Conservation (phyloP, 2,329 filamentous ascomycete genomes). For the Blastomyces emzantsi region DNA sequence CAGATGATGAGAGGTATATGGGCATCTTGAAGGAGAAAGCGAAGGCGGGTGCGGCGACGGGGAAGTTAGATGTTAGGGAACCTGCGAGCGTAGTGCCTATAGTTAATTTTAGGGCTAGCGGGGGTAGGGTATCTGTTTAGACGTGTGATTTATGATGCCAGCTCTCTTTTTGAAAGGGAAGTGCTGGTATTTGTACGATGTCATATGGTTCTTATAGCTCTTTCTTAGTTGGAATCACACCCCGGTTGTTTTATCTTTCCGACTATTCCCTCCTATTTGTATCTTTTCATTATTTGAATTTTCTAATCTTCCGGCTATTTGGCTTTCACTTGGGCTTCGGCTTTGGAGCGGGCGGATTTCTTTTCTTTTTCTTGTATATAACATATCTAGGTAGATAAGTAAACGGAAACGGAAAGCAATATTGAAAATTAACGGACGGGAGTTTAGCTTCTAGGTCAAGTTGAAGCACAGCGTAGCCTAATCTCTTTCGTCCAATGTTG, state of each 20-base stretch:
- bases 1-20: conserved; percentile 1
- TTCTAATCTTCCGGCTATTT: not conserved
- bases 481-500: no score
- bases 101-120: not conserved
- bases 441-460: not conserved
- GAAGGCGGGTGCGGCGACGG: not conserved
- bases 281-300: not conserved
- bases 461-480: not conserved
- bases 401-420: not conserved
- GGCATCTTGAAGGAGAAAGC: not conserved
- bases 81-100: not conserved
- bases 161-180: not conserved
- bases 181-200: not conserved
- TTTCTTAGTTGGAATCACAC: not conserved
- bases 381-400: no score
- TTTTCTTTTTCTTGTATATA: no score
- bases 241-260: not conserved
- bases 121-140: not conserved
- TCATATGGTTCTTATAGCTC: not conserved
- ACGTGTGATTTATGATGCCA: not conserved
- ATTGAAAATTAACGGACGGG: not conserved
- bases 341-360: no score
- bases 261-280: not conserved
- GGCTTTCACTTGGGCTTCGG: not conserved
- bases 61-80: not conserved